phyloP scores from a whole-genome alignment of 2,329 filamentous ascomycete genomes.

The Orbilia brochopaga region DNA sequence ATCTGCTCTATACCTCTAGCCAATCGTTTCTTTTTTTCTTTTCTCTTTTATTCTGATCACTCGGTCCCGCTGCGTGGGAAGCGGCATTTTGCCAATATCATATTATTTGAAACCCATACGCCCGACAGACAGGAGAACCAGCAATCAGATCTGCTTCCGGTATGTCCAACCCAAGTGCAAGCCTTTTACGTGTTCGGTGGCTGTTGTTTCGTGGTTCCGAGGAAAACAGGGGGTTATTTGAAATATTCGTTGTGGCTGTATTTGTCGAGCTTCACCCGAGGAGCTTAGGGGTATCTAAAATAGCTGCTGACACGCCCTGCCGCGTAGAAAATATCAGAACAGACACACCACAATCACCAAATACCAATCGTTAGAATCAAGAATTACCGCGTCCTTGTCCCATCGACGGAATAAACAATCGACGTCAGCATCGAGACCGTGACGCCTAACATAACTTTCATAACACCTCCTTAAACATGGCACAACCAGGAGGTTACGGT shows the following conservation, averaged over 20 bases:
- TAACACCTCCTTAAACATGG: constrained; percentile 32
- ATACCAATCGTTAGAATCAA: constrained; percentile 6
- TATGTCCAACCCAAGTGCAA: constrained; percentile 29
- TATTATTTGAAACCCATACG: constrained; percentile 4
- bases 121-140: constrained; percentile 1
- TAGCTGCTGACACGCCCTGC: constrained; percentile 11
- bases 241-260: constrained; percentile 44
- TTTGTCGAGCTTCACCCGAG: constrained; percentile 26
- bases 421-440: constrained; percentile 18
- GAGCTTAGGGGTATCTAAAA: neutral
- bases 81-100: constrained; percentile 10
- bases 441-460: constrained; percentile 34
- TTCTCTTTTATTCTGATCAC: constrained; percentile 11
- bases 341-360: neutral
- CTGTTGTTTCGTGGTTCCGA: constrained; percentile 43
- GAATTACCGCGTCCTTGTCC: neutral
- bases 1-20: constrained; percentile 31
- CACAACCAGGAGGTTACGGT: constrained; percentile 50
- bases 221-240: constrained; percentile 48
- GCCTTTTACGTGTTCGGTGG: constrained; percentile 25
- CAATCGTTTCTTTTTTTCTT: constrained; percentile 41
- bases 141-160: constrained; percentile 23
- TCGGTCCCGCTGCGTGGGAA: constrained; percentile 27
- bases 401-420: neutral
- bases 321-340: constrained; percentile 17